These are phyloP conservation scores for Posidonia oceanica DNA, from an alignment of 116 monocot genomes.

Conservation along the genomic window DNA sequence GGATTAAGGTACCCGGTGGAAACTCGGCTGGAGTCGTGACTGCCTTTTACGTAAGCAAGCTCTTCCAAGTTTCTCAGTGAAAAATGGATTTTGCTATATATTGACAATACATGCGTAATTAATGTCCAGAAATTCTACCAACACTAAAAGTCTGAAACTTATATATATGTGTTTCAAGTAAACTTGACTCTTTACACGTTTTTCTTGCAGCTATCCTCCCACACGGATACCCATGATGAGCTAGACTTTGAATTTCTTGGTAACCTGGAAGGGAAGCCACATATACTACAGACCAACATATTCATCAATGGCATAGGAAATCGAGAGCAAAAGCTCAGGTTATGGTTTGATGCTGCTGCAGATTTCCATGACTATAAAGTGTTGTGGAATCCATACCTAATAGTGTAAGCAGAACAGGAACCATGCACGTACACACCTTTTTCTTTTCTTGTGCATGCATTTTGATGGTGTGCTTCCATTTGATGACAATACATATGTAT, in stretches of 20 bases:
- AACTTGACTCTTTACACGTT: too few species aligned
- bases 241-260: conserved; percentile 81
- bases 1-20: conserved; percentile 29
- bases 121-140: too few species aligned
- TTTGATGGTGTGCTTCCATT: not conserved
- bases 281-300: conserved; percentile 70
- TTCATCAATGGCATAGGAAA: conserved; percentile 64
- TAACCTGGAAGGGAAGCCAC: conserved; percentile 30
- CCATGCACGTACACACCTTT: not conserved
- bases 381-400: conserved; percentile 42
- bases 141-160: too few species aligned
- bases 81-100: not conserved
- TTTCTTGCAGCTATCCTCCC: too few species aligned
- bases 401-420: conserved; percentile 25
- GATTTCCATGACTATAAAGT: conserved; percentile 63
- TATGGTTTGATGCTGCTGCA: conserved; percentile 56
- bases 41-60: conserved; percentile 42
- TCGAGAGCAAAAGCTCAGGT: conserved; percentile 60
- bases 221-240: conserved; percentile 36
- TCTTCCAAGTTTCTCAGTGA: too few species aligned
- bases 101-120: not conserved
- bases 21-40: conserved; percentile 63
- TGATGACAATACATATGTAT: too few species aligned
- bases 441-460: not conserved
- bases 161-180: too few species aligned